Conservation (phyloP, 768 basidiomycete species). For the Tricholoma sp. region DNA sequence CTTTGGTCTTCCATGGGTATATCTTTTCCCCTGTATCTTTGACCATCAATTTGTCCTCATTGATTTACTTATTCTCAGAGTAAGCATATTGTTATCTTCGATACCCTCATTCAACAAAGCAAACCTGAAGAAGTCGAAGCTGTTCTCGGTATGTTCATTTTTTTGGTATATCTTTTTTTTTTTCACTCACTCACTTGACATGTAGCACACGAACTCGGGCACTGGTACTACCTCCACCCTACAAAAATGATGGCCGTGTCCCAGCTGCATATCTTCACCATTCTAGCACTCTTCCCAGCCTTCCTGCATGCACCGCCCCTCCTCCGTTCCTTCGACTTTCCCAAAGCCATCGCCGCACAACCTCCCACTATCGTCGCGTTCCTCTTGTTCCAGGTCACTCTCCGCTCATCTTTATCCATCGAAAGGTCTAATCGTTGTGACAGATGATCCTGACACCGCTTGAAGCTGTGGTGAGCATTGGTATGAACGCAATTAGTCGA, state of each 20-base stretch:
- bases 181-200: background rate
- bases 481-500: constrained; percentile 78
- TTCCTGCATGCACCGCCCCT: constrained; percentile 80
- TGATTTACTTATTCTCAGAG: constrained; percentile 37
- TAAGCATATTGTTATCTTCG: constrained; percentile 96
- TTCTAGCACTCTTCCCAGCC: constrained; percentile 85
- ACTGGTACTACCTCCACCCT: constrained; percentile 92
- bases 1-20: constrained; percentile 92
- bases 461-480: constrained; percentile 66
- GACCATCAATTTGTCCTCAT: background rate
- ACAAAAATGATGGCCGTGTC: constrained; percentile 83
- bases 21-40: constrained; percentile 11
- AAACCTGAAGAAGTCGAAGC: constrained; percentile 93
- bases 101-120: constrained; percentile 91
- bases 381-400: constrained; percentile 68
- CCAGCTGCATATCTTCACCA: constrained; percentile 83
- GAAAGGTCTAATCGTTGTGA: background rate
- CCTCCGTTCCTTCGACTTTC: constrained; percentile 78
- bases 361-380: constrained; percentile 86
- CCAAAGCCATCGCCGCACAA: constrained; percentile 51
- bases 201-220: constrained; percentile 89
- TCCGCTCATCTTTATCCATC: background rate
- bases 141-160: constrained; percentile 55
- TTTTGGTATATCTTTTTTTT: background rate
- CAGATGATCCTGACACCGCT: constrained; percentile 80